Base-by-base conservation (phyloP, 345 rosid genomes). In the Brassica carinata region DNA sequence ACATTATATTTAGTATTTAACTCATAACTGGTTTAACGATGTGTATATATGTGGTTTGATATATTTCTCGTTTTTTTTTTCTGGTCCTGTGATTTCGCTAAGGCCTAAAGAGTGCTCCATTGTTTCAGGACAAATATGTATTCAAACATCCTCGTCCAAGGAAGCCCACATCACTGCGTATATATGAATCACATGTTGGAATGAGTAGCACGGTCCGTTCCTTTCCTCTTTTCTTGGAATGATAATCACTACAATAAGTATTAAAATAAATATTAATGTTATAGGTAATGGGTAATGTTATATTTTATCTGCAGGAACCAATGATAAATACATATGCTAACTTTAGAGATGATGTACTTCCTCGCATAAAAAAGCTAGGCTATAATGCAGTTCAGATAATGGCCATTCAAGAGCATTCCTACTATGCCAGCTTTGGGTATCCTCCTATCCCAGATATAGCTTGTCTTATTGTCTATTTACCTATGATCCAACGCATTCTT, bases 381-480 rank as follows among this genome's bases (percentile, higher is more conserved):
- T 95, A 95, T 75, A 95, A 95, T 87, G 96, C 96, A 51, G 98
- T 95, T 73, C 99, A 95, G 88, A 87, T 95, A 80, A 95, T 95
- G 99, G 99, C 99, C 69, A 90, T 95, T 82, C 98, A 95, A 84
- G 99, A 95, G 85, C 99, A 95, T 78, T 90, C 99, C 19, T 93
- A 95, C 81, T 95, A 95, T 80, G 98, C 91, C 73, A 95, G 99
- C 88, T 95, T 95, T 82, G 99, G 99, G 99, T 95, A 93, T 67
- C 38, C 48, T 66, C 45, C 68, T 78, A 62, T 78, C 51, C 71
- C 5, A 14, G 72, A 69, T 67, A 70, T 72, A 45, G 15, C 71
- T 61, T 19, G n/a, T n/a, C n/a, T n/a, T n/a, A n/a, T 19, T 19
- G 26, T 67, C 57, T 72, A 9, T 64, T 45, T 79, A 4, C 63